Percentiles rank a stretch among this genome's conserved stretches.
phyloP scores from a whole-genome alignment of 192 early-diverging fungal species.

The Backusella westeae region DNA sequence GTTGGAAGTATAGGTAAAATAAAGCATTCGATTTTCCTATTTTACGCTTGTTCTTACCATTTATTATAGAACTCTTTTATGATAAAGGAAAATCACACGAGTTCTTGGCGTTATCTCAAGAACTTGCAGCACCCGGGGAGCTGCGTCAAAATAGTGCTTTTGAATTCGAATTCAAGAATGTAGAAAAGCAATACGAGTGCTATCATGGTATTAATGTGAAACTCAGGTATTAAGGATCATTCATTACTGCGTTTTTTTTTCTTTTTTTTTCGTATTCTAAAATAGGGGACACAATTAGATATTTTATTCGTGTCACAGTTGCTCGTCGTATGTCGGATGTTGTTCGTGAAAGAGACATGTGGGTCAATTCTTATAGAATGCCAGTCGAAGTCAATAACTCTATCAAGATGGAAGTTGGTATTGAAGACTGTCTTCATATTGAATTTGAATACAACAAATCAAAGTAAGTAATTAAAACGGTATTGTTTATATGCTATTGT shows the following conservation, averaged over 20 bases:
- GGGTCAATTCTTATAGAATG: constrained; percentile 95
- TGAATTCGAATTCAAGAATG: constrained; percentile 97
- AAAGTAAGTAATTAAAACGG: constrained; percentile 56
- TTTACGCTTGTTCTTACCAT: neutral
- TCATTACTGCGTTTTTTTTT: neutral
- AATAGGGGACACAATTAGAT: constrained; percentile 40
- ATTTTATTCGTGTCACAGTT: constrained; percentile 93
- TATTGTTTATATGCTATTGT: neutral
- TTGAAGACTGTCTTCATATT: constrained; percentile 97
- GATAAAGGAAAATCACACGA: constrained; percentile 93
- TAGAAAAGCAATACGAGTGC: constrained; percentile 97
- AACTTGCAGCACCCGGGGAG: constrained; percentile 92
- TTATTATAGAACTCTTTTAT: constrained; percentile 78
- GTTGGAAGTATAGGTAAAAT: constrained; percentile 84
- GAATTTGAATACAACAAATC: constrained; percentile 99
- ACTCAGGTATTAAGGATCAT: constrained; percentile 55
- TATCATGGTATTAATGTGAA: constrained; percentile 98
- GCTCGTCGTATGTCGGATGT: constrained; percentile 84
- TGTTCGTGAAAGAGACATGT: constrained; percentile 91
- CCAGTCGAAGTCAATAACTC: constrained; percentile 87
- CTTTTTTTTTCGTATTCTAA: neutral
- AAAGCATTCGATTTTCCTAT: neutral
- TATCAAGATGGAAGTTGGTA: constrained; percentile 99
- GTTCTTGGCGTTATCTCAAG: constrained; percentile 89
- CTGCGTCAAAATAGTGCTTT: constrained; percentile 73